Percentiles rank a stretch among this genome's conserved stretches.
These are phyloP conservation scores for Coleophoma eucalyptorum DNA, from an alignment of 2,329 filamentous ascomycete species.

Conservation along the genomic window DNA sequence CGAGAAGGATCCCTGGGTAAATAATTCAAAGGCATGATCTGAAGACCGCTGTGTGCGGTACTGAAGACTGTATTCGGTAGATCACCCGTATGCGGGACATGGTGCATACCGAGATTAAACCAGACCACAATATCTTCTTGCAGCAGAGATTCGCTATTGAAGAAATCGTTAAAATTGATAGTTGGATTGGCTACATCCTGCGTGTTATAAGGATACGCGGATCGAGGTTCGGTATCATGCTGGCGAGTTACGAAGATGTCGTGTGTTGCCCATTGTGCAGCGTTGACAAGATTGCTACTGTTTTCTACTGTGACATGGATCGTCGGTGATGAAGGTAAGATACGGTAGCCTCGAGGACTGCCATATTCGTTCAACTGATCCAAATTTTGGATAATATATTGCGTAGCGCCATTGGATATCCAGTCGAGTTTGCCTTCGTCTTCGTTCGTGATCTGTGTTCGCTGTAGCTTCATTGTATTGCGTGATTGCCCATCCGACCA, in stretches of 20 bases:
- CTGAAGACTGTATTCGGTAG: constrained; percentile 47
- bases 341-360: constrained; percentile 47
- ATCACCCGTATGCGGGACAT: constrained; percentile 50
- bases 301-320: constrained; percentile 44
- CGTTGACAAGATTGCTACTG: constrained; percentile 40
- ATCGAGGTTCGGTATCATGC: constrained; percentile 47
- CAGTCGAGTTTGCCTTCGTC: constrained; percentile 36
- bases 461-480: constrained; percentile 48
- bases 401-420: constrained; percentile 40
- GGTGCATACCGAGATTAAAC: constrained; percentile 55
- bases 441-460: constrained; percentile 36
- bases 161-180: constrained; percentile 46
- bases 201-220: constrained; percentile 40
- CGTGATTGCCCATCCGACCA: constrained; percentile 39
- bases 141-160: constrained; percentile 36
- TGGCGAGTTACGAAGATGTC: constrained; percentile 47
- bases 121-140: constrained; percentile 45
- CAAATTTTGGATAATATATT: constrained; percentile 48
- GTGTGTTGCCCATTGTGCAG: constrained; percentile 44
- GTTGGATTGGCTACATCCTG: constrained; percentile 42
- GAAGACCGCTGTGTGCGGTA: constrained; percentile 38
- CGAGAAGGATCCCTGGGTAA: constrained; percentile 34
- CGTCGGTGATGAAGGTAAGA: constrained; percentile 33
- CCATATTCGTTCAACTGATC: constrained; percentile 44
- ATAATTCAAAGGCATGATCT: constrained; percentile 42